Evolutionary conservation across 2,329 filamentous ascomycete genomes (phyloP), one percentile per base, ranked within the genome.

Genomic region (Aphanocladium album): DNA sequence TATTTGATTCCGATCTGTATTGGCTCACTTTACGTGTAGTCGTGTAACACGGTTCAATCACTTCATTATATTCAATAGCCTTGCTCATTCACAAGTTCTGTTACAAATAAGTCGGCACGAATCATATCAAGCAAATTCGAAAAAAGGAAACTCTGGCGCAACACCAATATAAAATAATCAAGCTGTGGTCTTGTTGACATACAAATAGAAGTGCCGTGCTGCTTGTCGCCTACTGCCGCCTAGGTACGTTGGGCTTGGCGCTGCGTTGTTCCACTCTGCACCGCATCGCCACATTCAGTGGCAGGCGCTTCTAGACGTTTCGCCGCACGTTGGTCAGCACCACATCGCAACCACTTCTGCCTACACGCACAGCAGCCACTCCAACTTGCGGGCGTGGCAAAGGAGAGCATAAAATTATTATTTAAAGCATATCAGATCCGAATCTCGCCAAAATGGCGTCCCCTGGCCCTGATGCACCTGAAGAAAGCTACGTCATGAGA

Each of bases 401-500:
- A 41, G 3, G 2, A 60, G 5, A 19, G 21, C 41, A 21, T 33
- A 14, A 12, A 6, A n/a, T 47, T 21, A 12, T 19, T 52, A 53
- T 54, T 52, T 54, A 56, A 58, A 17, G 27, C 27, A 45, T 37
- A 23, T 43, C 37, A 19, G 12, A 30, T 14, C 45, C 39, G 12
- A 9, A 27, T 33, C 12, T 21, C 21, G 49, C 11, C 73, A 76
- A 57, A 63, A 87, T 87, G 84, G 76, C 83, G 37, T 81, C 82
- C 64, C 77, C 81, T 49, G 60, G 76, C 61, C 64, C 67, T 58
- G 68, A 71, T 57, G 62, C 72, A 62, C 72, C 76, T 58, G 77
- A 80, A 64, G 81, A 79, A 52, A 88, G 80, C 72, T 91, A 87
- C 78, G 82, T 87, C 72, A 93, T 93, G 88, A 81, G 89, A 70